Percentiles rank a stretch among this genome's conserved stretches.
phyloP scores from a whole-genome alignment of 345 rosid genomes.

The Eucalyptus dawsonii region DNA sequence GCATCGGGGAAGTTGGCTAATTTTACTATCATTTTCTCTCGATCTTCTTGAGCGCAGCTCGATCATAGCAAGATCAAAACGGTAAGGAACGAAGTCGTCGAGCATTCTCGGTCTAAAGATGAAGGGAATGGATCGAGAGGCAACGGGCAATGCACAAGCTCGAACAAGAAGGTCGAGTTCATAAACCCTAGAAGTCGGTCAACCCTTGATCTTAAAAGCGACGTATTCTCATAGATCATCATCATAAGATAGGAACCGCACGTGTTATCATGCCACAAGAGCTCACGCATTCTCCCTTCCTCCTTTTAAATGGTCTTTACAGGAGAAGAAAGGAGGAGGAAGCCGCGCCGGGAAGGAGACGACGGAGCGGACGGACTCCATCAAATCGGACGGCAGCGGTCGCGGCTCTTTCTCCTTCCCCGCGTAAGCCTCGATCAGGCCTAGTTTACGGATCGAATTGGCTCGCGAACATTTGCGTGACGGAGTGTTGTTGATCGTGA shows the following conservation, averaged over 20 bases:
- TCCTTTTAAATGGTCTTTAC: not conserved
- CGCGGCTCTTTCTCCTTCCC: conserved; percentile 65
- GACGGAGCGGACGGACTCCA: not conserved
- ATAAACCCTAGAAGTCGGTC: not conserved
- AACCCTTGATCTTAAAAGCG: not conserved
- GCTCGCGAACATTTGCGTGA: not conserved
- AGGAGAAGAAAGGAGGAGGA: not conserved
- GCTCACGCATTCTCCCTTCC: not conserved
- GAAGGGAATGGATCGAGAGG: not conserved
- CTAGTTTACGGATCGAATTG: not conserved
- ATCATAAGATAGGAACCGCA: not conserved
- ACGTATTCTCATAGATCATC: not conserved
- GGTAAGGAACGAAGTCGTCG: conserved; percentile 6
- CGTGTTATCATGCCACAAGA: not conserved
- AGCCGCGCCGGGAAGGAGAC: not conserved
- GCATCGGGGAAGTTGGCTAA: not conserved
- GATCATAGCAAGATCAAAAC: conserved; percentile 2
- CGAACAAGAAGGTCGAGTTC: not conserved
- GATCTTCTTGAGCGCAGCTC: not conserved
- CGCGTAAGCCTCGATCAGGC: not conserved
- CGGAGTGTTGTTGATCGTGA: conserved; percentile 23
- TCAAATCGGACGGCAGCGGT: conserved; percentile 33
- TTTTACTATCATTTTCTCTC: not conserved
- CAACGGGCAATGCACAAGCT: not conserved
- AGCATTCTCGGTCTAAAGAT: not conserved